Base-by-base conservation (phyloP, 2,329 filamentous ascomycete species). In the Fusarium devonianum region DNA sequence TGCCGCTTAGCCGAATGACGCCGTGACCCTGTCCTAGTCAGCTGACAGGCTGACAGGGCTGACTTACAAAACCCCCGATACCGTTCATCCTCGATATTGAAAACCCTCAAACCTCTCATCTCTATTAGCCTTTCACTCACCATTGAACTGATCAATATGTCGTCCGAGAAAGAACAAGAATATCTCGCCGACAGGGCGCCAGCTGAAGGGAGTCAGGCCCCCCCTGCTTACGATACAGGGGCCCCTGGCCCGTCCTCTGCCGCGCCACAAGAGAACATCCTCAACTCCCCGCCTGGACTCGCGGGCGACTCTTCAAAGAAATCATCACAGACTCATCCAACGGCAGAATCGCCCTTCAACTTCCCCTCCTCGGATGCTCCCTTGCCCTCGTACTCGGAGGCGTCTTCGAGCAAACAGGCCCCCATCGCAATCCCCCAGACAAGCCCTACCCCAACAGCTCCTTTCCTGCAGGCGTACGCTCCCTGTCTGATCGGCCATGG, bases 371-470 rank as follows among this genome's bases (percentile, higher is more conserved):
- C 65, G 0, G 63, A 67, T 19, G 49, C 55, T 2, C 43, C 66
- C 3, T 58, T 69, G 0, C 72, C 73, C 0, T 37, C 69, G 1
- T 75, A 72, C 40, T 54, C 63, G 0, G 55, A 51, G 13, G 53
- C 59, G 4, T 52, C 62, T 4, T 44, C 49, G 12, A 45, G 39
- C 18, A 49, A 60, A 7, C 51, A 62, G 16, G 64, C 60, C 7
- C 72, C 69, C 9, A 71, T 78, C 32, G 73, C 70, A n/a, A 72
- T 76, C 18, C 75, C 75, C 0, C 76, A 78, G 48, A 50, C 66
- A 17, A 56, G 45, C 2, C 63, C 75, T 0, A 65, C 66, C 4
- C 53, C 68, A 4, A 66, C 71, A 1, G 64, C 75, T 0, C 70
- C 74, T 0, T 75, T 78, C 48, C 62, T 78, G 2, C 22, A 58